Evolutionary conservation across 768 basidiomycete species (phyloP), one percentile per base, ranked within the genome.

Genomic region (Galerina sulciceps): DNA sequence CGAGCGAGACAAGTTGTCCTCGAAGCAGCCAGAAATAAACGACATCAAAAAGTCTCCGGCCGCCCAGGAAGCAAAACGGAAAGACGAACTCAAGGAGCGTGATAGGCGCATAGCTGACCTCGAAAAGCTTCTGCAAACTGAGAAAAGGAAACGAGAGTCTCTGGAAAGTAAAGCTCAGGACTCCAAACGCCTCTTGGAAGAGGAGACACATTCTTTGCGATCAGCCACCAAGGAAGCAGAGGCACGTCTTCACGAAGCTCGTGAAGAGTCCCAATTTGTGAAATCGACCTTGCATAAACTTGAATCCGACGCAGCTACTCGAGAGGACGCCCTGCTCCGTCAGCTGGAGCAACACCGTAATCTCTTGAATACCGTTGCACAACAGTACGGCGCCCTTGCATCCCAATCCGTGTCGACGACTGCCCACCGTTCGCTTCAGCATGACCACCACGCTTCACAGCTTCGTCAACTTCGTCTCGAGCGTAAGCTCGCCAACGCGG

Each of bases 401-500:
- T 72, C 77, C 6, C 69, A 74, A 31, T 77, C 81, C 2, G 76
- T 86, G 11, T 64, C 79, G 6, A 60, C 64, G 41, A 60, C 71
- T 20, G 67, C 71, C 1, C 73, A 82, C 59, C 66, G 66, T 17
- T 60, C 65, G 6, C 75, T 88, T 36, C 75, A 77, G 67, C 71
- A 75, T 34, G 75, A 80, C 26, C 71, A 80, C 57, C 54, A 71
- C 1, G 61, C 69, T 4, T 59, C 80, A 31, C 79, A 80, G 45
- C 55, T 65, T 46, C 80, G 76, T 8, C 71, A 75, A 22, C 69
- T 78, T 23, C 85, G 88, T 26, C 73, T 90, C 11, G 85, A 89
- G 63, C 84, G 90, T 58, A 90, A 87, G 69, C 75, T 90, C 13
- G 84, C 83, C 40, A 89, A 88, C 65, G 77, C 88, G 4, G 86